Percentiles rank a stretch among this genome's conserved stretches.
phyloP scores from a whole-genome alignment of 2,329 filamentous ascomycete genomes.

The Neofusicoccum ribis region DNA sequence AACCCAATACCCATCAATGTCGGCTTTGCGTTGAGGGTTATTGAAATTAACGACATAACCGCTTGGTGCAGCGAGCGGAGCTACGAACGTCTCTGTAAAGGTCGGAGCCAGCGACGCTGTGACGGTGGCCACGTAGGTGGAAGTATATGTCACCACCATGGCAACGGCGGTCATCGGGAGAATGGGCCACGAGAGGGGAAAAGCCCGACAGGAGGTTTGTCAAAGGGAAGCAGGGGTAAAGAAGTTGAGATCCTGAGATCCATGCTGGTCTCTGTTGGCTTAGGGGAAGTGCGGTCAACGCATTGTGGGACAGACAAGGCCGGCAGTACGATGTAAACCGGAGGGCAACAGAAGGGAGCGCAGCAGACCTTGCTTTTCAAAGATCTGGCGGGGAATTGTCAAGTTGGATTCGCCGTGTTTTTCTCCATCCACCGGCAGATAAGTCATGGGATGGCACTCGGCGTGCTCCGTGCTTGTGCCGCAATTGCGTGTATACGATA shows the following conservation, averaged over 20 bases:
- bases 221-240: background rate
- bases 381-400: background rate
- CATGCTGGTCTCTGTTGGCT: background rate
- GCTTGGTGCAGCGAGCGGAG: slow-evolving; percentile 26
- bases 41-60: slow-evolving; percentile 33
- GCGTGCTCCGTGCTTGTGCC: background rate
- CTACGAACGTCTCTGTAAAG: background rate
- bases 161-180: background rate
- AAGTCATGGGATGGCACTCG: background rate
- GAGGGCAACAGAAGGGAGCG: background rate
- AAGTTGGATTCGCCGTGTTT: background rate
- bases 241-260: background rate
- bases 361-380: background rate
- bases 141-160: background rate
- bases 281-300: background rate
- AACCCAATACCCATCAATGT: slow-evolving; percentile 25
- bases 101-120: background rate
- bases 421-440: background rate
- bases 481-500: background rate
- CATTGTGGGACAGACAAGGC: background rate
- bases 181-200: background rate
- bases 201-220: too few relatives aligned
- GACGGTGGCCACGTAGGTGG: background rate
- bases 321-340: background rate
- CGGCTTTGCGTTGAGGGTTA: slow-evolving; percentile 26